Evolutionary conservation across 2,329 filamentous ascomycete genomes (phyloP), one percentile per base, ranked within the genome.

Genomic region (Ascochyta viciae-villosae): DNA sequence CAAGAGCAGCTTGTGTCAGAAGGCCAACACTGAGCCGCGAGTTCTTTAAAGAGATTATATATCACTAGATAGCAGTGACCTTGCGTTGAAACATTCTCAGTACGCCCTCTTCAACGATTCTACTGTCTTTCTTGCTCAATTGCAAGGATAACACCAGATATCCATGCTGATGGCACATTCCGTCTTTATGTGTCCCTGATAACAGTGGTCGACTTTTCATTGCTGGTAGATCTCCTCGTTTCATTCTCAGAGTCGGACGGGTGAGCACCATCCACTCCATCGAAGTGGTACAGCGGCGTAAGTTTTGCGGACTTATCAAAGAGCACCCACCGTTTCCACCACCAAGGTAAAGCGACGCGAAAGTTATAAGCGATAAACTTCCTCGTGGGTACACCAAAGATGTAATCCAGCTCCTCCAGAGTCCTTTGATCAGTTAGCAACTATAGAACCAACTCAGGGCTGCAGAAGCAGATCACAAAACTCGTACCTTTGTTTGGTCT

Each of bases 381-480:
- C 16, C 72, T 63, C 0, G 76, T 77, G 0, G 78, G 76, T 0
- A 81, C 77, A 15, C 76, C 81, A 57, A 84, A 83, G 51, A 83
- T 76, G 61, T 82, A 82, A 55, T 82, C 79, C 19, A 82, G 71
- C 57, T 81, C 79, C 62, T 82, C 79, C 12, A 81, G 76, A 0
- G 79, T 80, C 8, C 77, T 69, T 58, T 80, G 77, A 65, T 81
- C 81, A 16, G 29, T 31, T 13, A 31, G 29, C 12, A 31, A 10
- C 9, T 29, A 10, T 29, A 12, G 7, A 12, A 29, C 27, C 8
- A 31, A 12, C 10, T 13, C 29, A 12, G 12, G 6, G 29, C 10
- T 15, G 12, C 4, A 31, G 12, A 15, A 31, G 5, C 33, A 15
- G 40, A 24, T 35, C 40, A 62, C 37, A 61, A 45, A 16, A 40